Percentiles rank a stretch among this genome's conserved stretches.
Conservation (phyloP, 2,329 filamentous ascomycete species). For the Plenodomus lindquistii region DNA sequence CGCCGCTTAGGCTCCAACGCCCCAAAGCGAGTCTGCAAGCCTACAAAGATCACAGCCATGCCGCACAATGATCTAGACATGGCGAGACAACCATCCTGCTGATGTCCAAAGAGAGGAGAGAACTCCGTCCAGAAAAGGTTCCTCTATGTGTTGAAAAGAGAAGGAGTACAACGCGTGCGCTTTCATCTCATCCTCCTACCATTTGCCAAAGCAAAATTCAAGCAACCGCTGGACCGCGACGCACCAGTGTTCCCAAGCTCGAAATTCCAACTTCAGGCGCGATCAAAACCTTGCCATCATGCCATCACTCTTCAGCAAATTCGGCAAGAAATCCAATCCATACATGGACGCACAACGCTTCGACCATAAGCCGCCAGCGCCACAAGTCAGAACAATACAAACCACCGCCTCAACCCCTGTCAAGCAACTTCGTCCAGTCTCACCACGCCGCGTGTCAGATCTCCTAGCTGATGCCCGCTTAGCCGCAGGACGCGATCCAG, state of each 20-base stretch:
- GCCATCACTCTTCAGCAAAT: background rate
- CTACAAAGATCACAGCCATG: background rate
- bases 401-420: background rate
- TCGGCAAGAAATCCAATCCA: background rate
- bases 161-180: no score
- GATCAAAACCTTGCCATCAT: no score
- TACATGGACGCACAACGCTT: background rate
- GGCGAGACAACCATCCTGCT: no score
- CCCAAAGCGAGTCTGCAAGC: background rate
- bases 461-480: slow-evolving; percentile 26
- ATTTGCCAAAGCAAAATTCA: no score
- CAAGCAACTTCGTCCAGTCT: background rate
- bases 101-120: no score
- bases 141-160: no score
- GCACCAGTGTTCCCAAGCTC: no score
- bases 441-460: slow-evolving; percentile 9
- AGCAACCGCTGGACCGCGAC: no score
- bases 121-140: no score
- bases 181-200: no score
- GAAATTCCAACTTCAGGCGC: no score
- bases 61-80: no score
- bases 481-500: slow-evolving; percentile 18
- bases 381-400: background rate
- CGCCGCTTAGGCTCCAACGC: background rate
- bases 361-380: background rate